Conservation (phyloP, 768 basidiomycete genomes). For the Vishniacozyma victoriae region DNA sequence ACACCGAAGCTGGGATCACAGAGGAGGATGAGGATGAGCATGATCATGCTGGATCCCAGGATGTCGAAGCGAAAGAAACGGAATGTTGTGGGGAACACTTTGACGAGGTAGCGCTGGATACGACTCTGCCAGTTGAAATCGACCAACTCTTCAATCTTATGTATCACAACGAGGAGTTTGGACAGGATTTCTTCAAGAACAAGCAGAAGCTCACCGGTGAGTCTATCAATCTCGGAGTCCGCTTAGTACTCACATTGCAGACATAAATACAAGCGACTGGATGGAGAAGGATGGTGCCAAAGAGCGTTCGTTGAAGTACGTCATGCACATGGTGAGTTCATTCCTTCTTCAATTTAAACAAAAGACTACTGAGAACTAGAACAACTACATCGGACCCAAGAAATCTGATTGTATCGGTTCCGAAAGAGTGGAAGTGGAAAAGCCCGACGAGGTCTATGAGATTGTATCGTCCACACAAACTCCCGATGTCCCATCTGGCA, state of each 20-base stretch:
- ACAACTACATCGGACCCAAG: slow-evolving; percentile 22
- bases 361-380: slow-evolving; percentile 5
- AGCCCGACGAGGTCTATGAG: slow-evolving; percentile 18
- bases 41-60: not conserved
- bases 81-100: slow-evolving; percentile 9
- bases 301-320: slow-evolving; percentile 15
- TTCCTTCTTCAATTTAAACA: not conserved
- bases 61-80: slow-evolving; percentile 4
- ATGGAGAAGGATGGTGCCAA: slow-evolving; percentile 7
- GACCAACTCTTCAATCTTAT: slow-evolving; percentile 19
- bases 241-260: slow-evolving; percentile 5
- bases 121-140: slow-evolving; percentile 16
- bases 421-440: slow-evolving; percentile 12
- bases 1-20: too few species aligned
- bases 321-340: slow-evolving; percentile 25
- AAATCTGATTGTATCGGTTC: slow-evolving; percentile 19
- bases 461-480: slow-evolving; percentile 23
- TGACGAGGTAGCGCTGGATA: slow-evolving; percentile 19
- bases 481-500: slow-evolving; percentile 24
- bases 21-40: not conserved
- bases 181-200: slow-evolving; percentile 11
- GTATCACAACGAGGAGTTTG: slow-evolving; percentile 22
- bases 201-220: slow-evolving; percentile 25
- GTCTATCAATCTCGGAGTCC: not conserved
- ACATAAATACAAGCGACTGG: slow-evolving; percentile 18